Percentiles rank a stretch among this genome's conserved stretches.
phyloP scores from a whole-genome alignment of 352 stramenopile species.

The Globisporangium emineosum region DNA sequence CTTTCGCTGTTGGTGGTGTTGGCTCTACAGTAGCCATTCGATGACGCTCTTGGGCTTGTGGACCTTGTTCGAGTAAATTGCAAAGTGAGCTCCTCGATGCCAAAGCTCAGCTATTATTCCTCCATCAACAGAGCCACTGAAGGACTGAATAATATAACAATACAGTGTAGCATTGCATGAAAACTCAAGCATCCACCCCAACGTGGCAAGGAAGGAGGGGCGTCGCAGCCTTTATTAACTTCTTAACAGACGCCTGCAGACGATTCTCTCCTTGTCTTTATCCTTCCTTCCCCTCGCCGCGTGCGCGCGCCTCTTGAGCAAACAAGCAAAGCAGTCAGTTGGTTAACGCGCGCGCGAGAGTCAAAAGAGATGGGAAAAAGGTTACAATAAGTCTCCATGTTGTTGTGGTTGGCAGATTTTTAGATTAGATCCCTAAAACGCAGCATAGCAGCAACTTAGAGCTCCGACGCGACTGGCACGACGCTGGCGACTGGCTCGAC shows the following conservation, averaged over 20 bases:
- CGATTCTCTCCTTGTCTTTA: not conserved
- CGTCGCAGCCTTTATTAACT: not conserved
- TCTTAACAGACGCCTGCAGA: not conserved
- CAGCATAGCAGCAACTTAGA: slow-evolving; percentile 12
- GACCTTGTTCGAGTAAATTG: not conserved
- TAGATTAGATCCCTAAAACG: slow-evolving; percentile 13
- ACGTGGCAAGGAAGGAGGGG: no score
- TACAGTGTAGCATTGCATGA: not conserved
- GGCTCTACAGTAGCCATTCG: slow-evolving; percentile 6
- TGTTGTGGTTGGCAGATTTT: slow-evolving; percentile 20
- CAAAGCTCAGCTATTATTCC: not conserved
- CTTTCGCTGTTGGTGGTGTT: not conserved
- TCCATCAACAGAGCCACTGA: not conserved
- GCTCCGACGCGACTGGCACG: slow-evolving; percentile 32
- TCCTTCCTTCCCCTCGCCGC: no score
- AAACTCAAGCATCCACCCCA: not conserved
- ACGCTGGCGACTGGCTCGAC: slow-evolving; percentile 64
- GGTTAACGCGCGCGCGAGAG: not conserved
- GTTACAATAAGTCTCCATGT: slow-evolving; percentile 11
- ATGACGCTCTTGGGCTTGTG: not conserved
- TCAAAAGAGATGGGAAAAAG: slow-evolving; percentile 4
- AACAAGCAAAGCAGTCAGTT: not conserved
- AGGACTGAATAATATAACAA: not conserved
- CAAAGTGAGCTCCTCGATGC: not conserved
- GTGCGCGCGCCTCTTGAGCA: not conserved